phyloP scores from a whole-genome alignment of 305 asterid species.

The Fraxinus greggii region DNA sequence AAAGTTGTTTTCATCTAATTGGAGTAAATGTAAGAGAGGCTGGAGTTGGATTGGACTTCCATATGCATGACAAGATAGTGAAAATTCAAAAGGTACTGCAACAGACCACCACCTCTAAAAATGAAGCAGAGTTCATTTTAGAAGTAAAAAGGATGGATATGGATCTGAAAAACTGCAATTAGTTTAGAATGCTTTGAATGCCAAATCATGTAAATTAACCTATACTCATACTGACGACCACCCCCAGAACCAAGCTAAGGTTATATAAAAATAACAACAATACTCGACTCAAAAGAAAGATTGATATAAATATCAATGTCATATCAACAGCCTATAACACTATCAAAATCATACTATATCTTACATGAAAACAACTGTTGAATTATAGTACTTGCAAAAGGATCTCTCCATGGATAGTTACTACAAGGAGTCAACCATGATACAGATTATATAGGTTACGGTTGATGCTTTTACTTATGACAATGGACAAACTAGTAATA shows the following conservation, averaged over 20 bases:
- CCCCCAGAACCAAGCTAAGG: neutral
- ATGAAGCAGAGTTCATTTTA: neutral
- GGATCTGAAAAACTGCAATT: neutral
- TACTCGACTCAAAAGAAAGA: neutral
- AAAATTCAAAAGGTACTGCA: neutral
- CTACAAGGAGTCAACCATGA: neutral
- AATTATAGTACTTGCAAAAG: neutral
- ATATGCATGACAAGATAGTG: neutral
- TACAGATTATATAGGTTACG: no score
- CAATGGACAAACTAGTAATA: neutral
- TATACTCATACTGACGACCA: neutral
- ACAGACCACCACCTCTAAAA: neutral
- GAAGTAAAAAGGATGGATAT: neutral
- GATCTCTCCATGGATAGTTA: neutral
- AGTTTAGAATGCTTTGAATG: neutral
- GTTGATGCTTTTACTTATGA: neutral
- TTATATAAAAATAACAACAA: neutral
- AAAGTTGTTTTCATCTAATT: neutral
- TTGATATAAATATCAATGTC: neutral
- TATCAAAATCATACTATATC: neutral
- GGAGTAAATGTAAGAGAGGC: neutral
- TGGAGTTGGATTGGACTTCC: neutral
- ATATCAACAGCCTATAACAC: neutral
- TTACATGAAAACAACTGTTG: neutral
- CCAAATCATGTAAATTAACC: neutral